These are phyloP conservation scores for Talaromyces rugulosus DNA, from an alignment of 2,329 filamentous ascomycete genomes.

Conservation along the genomic window DNA sequence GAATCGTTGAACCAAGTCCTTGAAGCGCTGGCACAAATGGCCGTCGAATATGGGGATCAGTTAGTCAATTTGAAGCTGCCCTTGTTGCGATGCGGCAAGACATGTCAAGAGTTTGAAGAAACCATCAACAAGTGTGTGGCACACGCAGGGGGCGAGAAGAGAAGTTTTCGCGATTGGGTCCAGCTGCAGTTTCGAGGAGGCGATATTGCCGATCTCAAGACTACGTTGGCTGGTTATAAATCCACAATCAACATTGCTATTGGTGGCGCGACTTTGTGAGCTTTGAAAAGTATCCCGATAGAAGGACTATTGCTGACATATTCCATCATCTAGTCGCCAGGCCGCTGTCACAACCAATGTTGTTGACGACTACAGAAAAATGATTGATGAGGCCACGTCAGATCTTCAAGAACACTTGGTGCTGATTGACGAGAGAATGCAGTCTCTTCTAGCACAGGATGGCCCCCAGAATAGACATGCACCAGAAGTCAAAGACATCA, in stretches of 20 bases:
- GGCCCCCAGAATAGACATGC: background rate
- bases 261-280: slow-evolving; percentile 35
- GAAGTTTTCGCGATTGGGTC: slow-evolving; percentile 35
- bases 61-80: slow-evolving; percentile 24
- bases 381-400: slow-evolving; percentile 34
- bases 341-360: slow-evolving; percentile 21
- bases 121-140: slow-evolving; percentile 23
- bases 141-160: slow-evolving; percentile 29
- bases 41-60: background rate
- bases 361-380: slow-evolving; percentile 35
- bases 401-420: slow-evolving; percentile 32
- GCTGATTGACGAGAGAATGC: slow-evolving; percentile 26
- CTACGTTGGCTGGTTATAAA: slow-evolving; percentile 36
- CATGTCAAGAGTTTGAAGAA: slow-evolving; percentile 35
- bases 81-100: slow-evolving; percentile 34
- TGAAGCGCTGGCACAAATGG: background rate
- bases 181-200: slow-evolving; percentile 41
- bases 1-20: background rate
- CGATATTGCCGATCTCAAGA: slow-evolving; percentile 39
- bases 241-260: slow-evolving; percentile 36
- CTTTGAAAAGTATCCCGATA: background rate
- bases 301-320: background rate
- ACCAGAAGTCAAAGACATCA: slow-evolving; percentile 18
- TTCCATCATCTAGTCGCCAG: slow-evolving; percentile 6
- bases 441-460: slow-evolving; percentile 17